A percentile compares a stretch with the other conserved stretches of the same genome.
Conservation (phyloP, 2,329 filamentous ascomycete genomes). For the Fusarium stilboides region DNA sequence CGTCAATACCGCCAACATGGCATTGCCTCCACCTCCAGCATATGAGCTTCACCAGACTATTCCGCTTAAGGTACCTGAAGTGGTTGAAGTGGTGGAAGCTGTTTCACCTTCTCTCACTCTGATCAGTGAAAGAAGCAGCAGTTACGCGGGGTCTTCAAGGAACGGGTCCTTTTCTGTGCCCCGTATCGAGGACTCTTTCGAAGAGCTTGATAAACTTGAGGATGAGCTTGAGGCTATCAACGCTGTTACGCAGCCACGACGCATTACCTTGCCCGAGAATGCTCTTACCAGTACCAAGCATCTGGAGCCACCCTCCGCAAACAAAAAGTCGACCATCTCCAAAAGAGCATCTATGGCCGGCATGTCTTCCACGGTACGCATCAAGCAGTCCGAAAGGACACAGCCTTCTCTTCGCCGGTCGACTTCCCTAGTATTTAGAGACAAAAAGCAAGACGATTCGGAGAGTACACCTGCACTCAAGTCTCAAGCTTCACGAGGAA, state of each 20-base stretch:
- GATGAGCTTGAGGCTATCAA: slow-evolving; percentile 71
- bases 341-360: slow-evolving; percentile 53
- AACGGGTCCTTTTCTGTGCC: slow-evolving; percentile 56
- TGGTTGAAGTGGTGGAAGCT: slow-evolving; percentile 52
- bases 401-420: slow-evolving; percentile 60
- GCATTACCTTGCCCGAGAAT: slow-evolving; percentile 52
- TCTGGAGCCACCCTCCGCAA: slow-evolving; percentile 38
- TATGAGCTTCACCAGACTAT: slow-evolving; percentile 42
- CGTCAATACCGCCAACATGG: slow-evolving; percentile 42
- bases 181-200: slow-evolving; percentile 75
- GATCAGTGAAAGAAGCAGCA: slow-evolving; percentile 52
- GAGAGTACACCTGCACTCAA: slow-evolving; percentile 34
- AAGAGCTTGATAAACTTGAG: slow-evolving; percentile 73
- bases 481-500: slow-evolving; percentile 37
- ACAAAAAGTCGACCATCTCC: slow-evolving; percentile 23
- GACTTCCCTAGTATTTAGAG: slow-evolving; percentile 58
- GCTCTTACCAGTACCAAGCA: slow-evolving; percentile 21
- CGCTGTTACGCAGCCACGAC: slow-evolving; percentile 56
- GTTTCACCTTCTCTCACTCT: slow-evolving; percentile 54
- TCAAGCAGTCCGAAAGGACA: slow-evolving; percentile 58
- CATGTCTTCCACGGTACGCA: slow-evolving; percentile 59
- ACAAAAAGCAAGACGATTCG: slow-evolving; percentile 44
- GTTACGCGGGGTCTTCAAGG: slow-evolving; percentile 54
- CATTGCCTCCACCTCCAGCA: slow-evolving; percentile 46
- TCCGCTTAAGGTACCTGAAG: slow-evolving; percentile 52